Base-by-base conservation (phyloP, 768 basidiomycete genomes). In the Cytidiella melzeri region DNA sequence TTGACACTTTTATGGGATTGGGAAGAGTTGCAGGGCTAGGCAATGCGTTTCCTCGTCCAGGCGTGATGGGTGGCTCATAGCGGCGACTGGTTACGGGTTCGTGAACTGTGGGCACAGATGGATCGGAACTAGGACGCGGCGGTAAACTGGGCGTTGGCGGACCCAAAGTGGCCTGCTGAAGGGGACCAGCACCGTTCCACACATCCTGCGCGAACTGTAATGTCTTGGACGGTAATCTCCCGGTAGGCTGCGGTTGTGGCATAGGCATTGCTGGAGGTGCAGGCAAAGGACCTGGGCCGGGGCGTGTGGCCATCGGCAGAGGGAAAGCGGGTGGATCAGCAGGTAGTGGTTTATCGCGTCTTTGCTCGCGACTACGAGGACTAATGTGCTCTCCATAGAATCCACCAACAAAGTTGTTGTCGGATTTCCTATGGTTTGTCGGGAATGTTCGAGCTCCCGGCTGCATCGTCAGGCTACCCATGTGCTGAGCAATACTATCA, bases 91-190 rank as follows among this genome's bases (percentile, higher is more conserved):
- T 5, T 25, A 23, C 40, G 36, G 37, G 39, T 18, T 40, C 30
- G 10, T 3, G 3, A 13, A 30, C 18, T 12, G 48, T 44, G 43
- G 49, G 45, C 24, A 50, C 45, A 18, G 41, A 27, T 20, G 58
- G 53, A 39, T 58, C 69, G 15, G 74, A 71, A 34, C 65, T 60
- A 15, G 72, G 67, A 21, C 67, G 69, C 13, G 60, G 42, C 42
- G 58, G 60, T 0, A 25, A 18, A 0, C 24, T 20, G 10, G 58
- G 24, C 3, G 27, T 56, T 45, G 41, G 55, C 24, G 40, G 62
- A 53, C 50, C 47, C 57, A 48, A 49, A 50, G 53, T 44, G 63
- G 59, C 38, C 20, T 59, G 30, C 38, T 37, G 46, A 13, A 28
- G 30, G 12, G 41, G 23, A 42, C 26, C 25, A 11, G 37, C 36